These are phyloP conservation scores for Stephania cephalantha DNA, from an alignment of 164 flowering plant species.

Conservation along the genomic window DNA sequence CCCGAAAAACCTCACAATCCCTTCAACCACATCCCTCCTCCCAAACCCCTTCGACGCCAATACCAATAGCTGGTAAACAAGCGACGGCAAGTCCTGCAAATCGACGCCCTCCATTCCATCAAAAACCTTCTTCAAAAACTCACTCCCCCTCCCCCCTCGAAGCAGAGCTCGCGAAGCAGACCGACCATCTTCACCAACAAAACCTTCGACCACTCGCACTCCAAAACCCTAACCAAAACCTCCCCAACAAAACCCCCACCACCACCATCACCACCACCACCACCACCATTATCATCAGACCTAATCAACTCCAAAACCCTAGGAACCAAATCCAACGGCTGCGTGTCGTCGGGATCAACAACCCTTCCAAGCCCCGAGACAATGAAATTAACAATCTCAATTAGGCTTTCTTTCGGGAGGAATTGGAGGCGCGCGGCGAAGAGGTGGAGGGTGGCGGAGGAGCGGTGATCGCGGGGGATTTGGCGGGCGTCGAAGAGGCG, in stretches of 20 bases:
- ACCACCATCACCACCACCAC: no score
- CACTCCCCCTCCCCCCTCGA: constrained; percentile 34
- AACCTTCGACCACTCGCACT: constrained; percentile 52
- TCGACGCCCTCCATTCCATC: constrained; percentile 51
- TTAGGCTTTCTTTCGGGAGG: constrained; percentile 21
- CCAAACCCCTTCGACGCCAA: constrained; percentile 74
- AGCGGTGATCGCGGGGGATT: constrained; percentile 48
- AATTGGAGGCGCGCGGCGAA: constrained; percentile 31
- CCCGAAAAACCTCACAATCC: constrained; percentile 64
- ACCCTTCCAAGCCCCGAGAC: constrained; percentile 27
- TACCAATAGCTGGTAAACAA: constrained; percentile 65
- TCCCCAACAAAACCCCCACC: constrained; percentile 32
- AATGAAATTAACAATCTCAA: constrained; percentile 25
- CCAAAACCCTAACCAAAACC: constrained; percentile 36
- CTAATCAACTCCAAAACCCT: constrained; percentile 34
- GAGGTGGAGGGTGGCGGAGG: constrained; percentile 38
- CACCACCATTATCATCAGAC: constrained; percentile 26
- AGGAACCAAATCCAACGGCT: constrained; percentile 55
- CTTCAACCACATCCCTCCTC: constrained; percentile 66
- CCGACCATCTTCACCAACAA: constrained; percentile 57
- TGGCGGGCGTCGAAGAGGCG: constrained; percentile 43
- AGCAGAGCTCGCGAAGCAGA: constrained; percentile 44
- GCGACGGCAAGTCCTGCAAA: constrained; percentile 70
- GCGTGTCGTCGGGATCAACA: constrained; percentile 43
- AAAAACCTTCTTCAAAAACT: constrained; percentile 61